Evolutionary conservation across 257 asterid species (phyloP).

Genomic region (Primulina tabacum): DNA sequence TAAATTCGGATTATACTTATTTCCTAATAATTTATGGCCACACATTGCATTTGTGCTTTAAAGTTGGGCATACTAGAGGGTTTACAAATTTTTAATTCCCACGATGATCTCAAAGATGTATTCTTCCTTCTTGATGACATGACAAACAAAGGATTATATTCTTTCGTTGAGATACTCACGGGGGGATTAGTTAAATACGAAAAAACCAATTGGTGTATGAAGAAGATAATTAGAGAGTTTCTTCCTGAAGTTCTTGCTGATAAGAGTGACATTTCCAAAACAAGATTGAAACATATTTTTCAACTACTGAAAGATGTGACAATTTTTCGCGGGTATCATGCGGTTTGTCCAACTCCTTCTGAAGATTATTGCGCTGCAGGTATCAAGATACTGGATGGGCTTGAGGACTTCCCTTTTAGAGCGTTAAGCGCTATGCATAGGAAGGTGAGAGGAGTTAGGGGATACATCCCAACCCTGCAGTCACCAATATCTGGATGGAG

Average conservation of each 20-base stretch:
- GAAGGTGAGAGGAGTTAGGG: conserved; percentile 48
- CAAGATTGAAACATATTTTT: conserved; percentile 35
- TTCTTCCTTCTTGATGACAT: conserved; percentile 47
- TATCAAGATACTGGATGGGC: conserved; percentile 44
- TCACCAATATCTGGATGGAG: conserved; percentile 19
- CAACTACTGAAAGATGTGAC: conserved; percentile 45
- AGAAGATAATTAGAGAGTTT: conserved; percentile 38
- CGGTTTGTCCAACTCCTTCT: conserved; percentile 26
- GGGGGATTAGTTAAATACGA: conserved; percentile 43
- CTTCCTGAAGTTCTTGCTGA: conserved; percentile 41
- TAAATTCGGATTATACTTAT: not conserved
- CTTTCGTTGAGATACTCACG: conserved; percentile 45
- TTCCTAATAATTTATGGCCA: not conserved
- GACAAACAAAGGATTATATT: conserved; percentile 60
- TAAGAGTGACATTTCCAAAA: conserved; percentile 30
- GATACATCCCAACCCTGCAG: conserved; percentile 38
- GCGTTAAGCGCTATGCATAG: conserved; percentile 60
- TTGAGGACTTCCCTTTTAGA: conserved; percentile 44
- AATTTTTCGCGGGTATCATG: conserved; percentile 30
- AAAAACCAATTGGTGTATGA: conserved; percentile 51
- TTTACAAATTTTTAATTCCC: conserved; percentile 28
- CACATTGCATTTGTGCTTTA: not conserved
- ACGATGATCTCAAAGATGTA: conserved; percentile 32
- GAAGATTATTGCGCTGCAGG: conserved; percentile 52
- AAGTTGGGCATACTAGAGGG: conserved; percentile 26